Percentiles rank a stretch among this genome's conserved stretches.
phyloP scores from a whole-genome alignment of 2,329 filamentous ascomycete genomes.

The Biscogniauxia mediterranea region DNA sequence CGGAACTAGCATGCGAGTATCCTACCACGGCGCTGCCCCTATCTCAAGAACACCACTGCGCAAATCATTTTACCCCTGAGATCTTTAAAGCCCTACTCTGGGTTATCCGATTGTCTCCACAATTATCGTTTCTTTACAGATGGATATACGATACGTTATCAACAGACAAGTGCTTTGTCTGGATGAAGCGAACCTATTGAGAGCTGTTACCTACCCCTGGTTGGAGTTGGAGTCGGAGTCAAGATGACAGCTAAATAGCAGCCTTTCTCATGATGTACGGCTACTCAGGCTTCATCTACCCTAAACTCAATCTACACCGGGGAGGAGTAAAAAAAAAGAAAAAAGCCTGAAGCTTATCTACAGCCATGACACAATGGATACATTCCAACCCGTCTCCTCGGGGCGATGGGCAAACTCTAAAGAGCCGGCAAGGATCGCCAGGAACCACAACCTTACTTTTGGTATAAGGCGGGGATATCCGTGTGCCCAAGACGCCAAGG shows the following conservation, averaged over 20 bases:
- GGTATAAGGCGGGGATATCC: slow-evolving; percentile 5
- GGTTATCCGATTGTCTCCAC: not conserved
- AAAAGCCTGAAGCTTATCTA: no score
- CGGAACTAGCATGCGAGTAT: not conserved
- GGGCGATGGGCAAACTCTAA: not conserved
- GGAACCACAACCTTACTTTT: slow-evolving; percentile 11
- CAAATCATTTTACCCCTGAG: not conserved
- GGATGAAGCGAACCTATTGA: not conserved
- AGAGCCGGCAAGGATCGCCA: slow-evolving; percentile 16
- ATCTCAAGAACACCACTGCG: not conserved
- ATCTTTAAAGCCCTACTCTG: not conserved
- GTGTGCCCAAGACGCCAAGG: not conserved
- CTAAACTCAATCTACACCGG: no score
- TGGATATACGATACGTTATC: not conserved
- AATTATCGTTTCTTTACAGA: not conserved
- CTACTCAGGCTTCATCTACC: not conserved
- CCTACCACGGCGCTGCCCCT: not conserved
- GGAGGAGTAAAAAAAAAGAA: no score
- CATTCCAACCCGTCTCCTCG: not conserved
- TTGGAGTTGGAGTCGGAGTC: not conserved
- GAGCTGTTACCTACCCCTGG: not conserved
- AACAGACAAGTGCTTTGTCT: not conserved
- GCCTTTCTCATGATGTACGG: not conserved
- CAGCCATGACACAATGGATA: not conserved
- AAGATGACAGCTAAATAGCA: not conserved